phyloP scores from a whole-genome alignment of 176 grass and related monocot genomes.

The Metroxylon sagu region DNA sequence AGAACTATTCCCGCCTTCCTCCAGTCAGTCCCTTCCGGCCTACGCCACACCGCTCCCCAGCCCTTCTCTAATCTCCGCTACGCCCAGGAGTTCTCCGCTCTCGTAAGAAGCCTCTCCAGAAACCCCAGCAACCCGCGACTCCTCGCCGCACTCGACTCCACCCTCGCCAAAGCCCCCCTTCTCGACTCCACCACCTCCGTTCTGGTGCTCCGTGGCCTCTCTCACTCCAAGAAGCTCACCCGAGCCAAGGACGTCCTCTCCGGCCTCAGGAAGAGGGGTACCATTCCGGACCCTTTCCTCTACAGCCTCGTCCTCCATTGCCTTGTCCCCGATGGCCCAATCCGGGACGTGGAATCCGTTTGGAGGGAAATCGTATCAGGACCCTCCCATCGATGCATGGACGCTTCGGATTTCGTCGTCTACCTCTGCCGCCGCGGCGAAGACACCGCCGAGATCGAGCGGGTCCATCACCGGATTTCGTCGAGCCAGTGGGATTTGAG shows the following conservation, averaged over 20 bases:
- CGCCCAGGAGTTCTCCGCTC: not conserved
- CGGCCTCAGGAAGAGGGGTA: not conserved
- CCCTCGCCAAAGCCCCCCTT: not conserved
- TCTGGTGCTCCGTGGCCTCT: constrained; percentile 13
- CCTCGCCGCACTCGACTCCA: not conserved
- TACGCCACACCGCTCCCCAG: too few species aligned
- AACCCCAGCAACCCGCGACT: not conserved
- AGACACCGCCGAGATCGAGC: constrained; percentile 8
- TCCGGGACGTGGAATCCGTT: constrained; percentile 11
- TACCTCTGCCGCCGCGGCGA: constrained; percentile 7
- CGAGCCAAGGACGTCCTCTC: constrained; percentile 2
- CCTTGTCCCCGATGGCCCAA: not conserved
- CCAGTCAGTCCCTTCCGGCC: too few species aligned
- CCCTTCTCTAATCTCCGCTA: not conserved
- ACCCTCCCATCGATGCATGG: not conserved
- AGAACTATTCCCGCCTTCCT: too few species aligned
- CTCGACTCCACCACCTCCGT: constrained; percentile 9
- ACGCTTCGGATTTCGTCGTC: constrained; percentile 6
- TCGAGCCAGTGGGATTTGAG: constrained; percentile 4
- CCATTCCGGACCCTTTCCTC: constrained; percentile 10
- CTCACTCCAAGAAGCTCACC: constrained; percentile 7
- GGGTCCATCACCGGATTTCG: constrained; percentile 1
- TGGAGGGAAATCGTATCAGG: constrained; percentile 3
- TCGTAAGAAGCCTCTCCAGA: not conserved
- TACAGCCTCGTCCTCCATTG: constrained; percentile 14